Evolutionary conservation across 2,329 filamentous ascomycete genomes (phyloP), one percentile per base, ranked within the genome.

Genomic region (Zymoseptoria brevis): DNA sequence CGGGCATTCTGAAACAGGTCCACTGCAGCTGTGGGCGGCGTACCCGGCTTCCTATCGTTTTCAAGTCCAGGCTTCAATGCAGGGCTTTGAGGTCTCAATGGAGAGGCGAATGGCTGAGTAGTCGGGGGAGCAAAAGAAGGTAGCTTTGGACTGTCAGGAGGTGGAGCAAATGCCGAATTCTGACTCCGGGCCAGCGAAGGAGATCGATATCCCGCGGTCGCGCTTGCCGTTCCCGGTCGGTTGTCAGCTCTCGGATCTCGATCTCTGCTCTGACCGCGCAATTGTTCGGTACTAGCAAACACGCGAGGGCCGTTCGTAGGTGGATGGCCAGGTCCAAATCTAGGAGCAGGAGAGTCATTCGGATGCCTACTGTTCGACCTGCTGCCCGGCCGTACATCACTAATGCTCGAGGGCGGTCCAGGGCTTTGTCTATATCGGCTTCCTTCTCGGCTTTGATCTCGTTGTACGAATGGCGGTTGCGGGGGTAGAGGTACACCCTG

Each of bases 201-300:
- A 55, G 41, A 55, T 35, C 55, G 51, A 19, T 59, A 30, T 9
- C 61, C 62, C 24, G 66, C 66, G 8, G 51, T 16, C 29, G 54
- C 64, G 29, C 67, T 67, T 16, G 67, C 65, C 3, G 68, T 69
- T 8, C 66, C 68, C 26, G 68, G 66, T 45, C 69, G 61, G 24
- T 60, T 57, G 6, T 68, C 63, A 56, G 63, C 53, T 57, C 60
- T 56, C 56, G 55, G 24, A 55, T 52, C 50, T 11, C 51, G 60
- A 48, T 71, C 69, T 21, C 69, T 60, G 62, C 68, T 71, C 7
- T 63, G 60, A 24, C 66, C 58, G 22, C 72, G 72, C 65, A 73
- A 69, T n/a, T 70, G 71, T 49, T 74, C 72, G 4, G 66, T 66
- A 59, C 72, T 72, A 16, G 68, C 67, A 51, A 67, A 67, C 4